Conservation (phyloP, 768 basidiomycete genomes). For the Suillus brevipes region DNA sequence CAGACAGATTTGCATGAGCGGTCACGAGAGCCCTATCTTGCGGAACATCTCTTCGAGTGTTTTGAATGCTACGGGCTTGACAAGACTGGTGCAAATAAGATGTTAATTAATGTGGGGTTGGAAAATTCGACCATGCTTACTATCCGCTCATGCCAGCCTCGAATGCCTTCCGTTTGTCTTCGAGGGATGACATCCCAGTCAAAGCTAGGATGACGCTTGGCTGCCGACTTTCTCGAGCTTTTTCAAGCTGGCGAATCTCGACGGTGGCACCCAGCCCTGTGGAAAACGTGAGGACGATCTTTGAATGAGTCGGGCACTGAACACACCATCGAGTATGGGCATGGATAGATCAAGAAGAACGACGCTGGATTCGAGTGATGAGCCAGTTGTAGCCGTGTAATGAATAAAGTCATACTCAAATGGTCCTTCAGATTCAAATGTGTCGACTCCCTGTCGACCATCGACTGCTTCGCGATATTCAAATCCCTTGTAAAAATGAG, state of each 20-base stretch:
- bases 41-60: conserved; percentile 83
- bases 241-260: conserved; percentile 79
- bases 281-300: not conserved
- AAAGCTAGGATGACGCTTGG: conserved; percentile 75
- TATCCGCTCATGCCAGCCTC: conserved; percentile 95
- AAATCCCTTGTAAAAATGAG: conserved; percentile 50
- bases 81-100: conserved; percentile 52
- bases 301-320: not conserved
- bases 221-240: conserved; percentile 30
- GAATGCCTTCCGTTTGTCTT: conserved; percentile 90
- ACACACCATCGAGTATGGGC: conserved; percentile 86
- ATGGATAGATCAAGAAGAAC: conserved; percentile 89
- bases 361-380: conserved; percentile 47
- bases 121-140: conserved; percentile 43
- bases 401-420: conserved; percentile 69
- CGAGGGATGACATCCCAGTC: conserved; percentile 91
- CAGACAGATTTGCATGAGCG: not conserved
- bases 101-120: not conserved
- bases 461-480: conserved; percentile 79
- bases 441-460: conserved; percentile 79
- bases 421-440: conserved; percentile 69
- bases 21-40: conserved; percentile 57
- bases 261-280: conserved; percentile 80
- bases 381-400: conserved; percentile 8
- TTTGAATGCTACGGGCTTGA: conserved; percentile 95